A percentile compares a stretch with the other conserved stretches of the same genome.
Evolutionary conservation across 257 asterid genomes (phyloP).

Genomic region (Eustoma russellianum): DNA sequence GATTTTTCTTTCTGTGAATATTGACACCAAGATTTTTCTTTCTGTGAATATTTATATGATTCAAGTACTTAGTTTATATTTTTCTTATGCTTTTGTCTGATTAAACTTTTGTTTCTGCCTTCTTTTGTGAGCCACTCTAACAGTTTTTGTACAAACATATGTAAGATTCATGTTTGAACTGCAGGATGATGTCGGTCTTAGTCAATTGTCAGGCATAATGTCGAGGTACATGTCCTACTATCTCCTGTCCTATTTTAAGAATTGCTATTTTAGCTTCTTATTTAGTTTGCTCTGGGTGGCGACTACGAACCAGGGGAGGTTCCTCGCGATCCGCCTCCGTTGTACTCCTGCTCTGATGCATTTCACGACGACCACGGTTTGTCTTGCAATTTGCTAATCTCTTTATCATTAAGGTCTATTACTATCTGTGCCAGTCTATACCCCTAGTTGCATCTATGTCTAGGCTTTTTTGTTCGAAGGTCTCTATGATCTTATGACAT

Average conservation of each 20-base stretch:
- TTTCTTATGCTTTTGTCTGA: not conserved
- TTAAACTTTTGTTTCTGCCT: not conserved
- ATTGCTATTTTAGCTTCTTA: not conserved
- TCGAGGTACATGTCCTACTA: slow-evolving; percentile 46
- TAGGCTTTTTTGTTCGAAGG: not conserved
- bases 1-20: too few species aligned
- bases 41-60: slow-evolving; percentile 6
- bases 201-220: slow-evolving; percentile 84
- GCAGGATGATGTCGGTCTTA: slow-evolving; percentile 82
- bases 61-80: not conserved
- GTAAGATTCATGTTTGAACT: slow-evolving; percentile 66
- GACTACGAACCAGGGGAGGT: slow-evolving; percentile 97
- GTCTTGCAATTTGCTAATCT: slow-evolving; percentile 11
- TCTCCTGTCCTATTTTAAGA: not conserved
- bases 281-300: slow-evolving; percentile 18
- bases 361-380: slow-evolving; percentile 46
- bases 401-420: not conserved
- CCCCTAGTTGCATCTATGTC: too few species aligned
- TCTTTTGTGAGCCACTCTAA: not conserved
- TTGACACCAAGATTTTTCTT: too few species aligned
- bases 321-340: slow-evolving; percentile 66
- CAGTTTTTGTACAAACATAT: not conserved
- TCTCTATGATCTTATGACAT: not conserved
- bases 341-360: slow-evolving; percentile 58
- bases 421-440: too few species aligned